A percentile compares a stretch with the other conserved stretches of the same genome.
phyloP scores from a whole-genome alignment of 805 yeast genomes.

The Alloascoidea hylecoeti region DNA sequence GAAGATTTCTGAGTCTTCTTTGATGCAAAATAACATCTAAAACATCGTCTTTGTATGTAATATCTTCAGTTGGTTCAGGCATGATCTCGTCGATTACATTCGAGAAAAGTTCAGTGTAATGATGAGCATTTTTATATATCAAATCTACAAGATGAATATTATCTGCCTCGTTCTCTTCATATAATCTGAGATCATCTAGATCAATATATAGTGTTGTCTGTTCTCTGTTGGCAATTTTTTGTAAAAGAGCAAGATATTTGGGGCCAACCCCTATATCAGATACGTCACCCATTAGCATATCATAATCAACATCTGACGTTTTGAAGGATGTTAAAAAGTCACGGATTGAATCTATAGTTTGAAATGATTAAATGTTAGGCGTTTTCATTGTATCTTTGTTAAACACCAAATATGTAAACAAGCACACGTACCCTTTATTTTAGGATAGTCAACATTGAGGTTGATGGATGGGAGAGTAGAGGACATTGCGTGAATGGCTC shows the following conservation, averaged over 20 bases:
- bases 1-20: conserved; percentile 69
- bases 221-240: conserved; percentile 77
- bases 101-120: conserved; percentile 68
- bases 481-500: too few relatives aligned
- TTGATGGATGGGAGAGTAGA: conserved; percentile 47
- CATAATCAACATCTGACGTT: conserved; percentile 12
- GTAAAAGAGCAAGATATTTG: conserved; percentile 66
- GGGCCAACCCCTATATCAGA: conserved; percentile 29
- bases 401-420: neutral
- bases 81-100: conserved; percentile 63
- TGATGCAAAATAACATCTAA: conserved; percentile 88
- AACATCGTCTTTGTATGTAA: conserved; percentile 76
- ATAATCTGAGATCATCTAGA: conserved; percentile 69
- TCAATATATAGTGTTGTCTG: conserved; percentile 54
- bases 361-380: conserved; percentile 2
- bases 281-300: conserved; percentile 8
- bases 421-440: conserved; percentile 22
- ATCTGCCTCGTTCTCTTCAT: conserved; percentile 32
- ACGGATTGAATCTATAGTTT: conserved; percentile 8
- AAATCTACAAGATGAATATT: conserved; percentile 33
- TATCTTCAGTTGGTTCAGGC: conserved; percentile 78
- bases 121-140: conserved; percentile 61
- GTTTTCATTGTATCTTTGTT: neutral
- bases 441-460: conserved; percentile 53
- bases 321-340: conserved; percentile 9